Base-by-base conservation (phyloP, 257 asterid species). In the Primulina tabacum region DNA sequence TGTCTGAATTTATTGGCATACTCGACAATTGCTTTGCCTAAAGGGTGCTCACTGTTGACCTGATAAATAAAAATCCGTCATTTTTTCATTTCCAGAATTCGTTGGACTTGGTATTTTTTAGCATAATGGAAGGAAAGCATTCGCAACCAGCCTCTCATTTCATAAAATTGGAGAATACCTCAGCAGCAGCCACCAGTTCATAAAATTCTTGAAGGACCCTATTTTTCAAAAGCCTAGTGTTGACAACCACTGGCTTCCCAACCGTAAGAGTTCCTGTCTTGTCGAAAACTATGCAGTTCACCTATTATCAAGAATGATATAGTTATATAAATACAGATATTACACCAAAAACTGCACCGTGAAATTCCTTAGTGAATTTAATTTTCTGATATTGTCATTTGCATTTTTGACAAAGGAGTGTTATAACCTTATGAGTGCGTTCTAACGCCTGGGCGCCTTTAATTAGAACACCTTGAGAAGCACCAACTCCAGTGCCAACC, bases 381-480 rank as follows among this genome's bases (percentile, higher is more conserved):
- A 12, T 8, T 35, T 10, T 9, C 50, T 10, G 14, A 38, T 43
- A 43, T 43, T 43, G 53, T 12, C n/a, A 12, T 11, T 12, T 2
- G 4, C 17, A 43, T 43, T 17, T 34, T 17, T 34, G 21, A 34
- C 38, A 38, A 1, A 8, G n/a, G 60, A 66, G 21, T 33, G n/a
- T 18, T 70, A 64, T 24, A 26, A 87, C 97, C 98, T 89, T 83
- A 64, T 88, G 96, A 75, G 98, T 78, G 74, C 80, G 85, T 84
- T 92, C 92, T 71, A 92, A 80, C 4, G 98, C 96, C 20, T 79
- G 94, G 26, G 96, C 98, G 9, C 96, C 98, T 92, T 92, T 92
- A 38, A 92, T 89, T 0, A 92, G 87, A 40, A 90, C 83, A 40
- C 97, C 97, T 43, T 81, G 92, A 64, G 97, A 83, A 69, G 97